These are phyloP conservation scores for Fonsecaea nubica DNA, from an alignment of 2,329 filamentous ascomycete species.

Conservation along the genomic window DNA sequence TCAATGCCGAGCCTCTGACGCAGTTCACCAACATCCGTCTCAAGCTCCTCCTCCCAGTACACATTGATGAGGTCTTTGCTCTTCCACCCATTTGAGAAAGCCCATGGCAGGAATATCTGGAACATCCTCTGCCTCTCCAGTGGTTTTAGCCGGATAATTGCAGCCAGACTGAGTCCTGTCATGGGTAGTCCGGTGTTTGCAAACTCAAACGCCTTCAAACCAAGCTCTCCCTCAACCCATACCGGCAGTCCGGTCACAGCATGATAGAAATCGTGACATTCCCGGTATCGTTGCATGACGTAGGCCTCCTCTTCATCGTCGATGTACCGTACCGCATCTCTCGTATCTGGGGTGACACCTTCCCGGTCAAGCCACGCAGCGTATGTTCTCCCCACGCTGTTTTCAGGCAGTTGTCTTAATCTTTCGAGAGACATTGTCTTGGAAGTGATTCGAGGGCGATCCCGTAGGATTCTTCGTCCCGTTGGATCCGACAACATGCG, in stretches of 20 bases:
- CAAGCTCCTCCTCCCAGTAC: conserved; percentile 95
- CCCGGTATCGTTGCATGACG: conserved; percentile 96
- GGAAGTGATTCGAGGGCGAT: conserved; percentile 86
- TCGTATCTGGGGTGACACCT: conserved; percentile 89
- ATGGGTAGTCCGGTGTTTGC: conserved; percentile 93
- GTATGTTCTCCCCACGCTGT: conserved; percentile 81
- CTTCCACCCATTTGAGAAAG: conserved; percentile 77
- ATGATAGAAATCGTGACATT: conserved; percentile 98
- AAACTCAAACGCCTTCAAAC: conserved; percentile 98
- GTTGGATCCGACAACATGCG: conserved; percentile 86
- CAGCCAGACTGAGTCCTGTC: conserved; percentile 85
- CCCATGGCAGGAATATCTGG: conserved; percentile 84
- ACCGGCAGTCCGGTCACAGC: conserved; percentile 89
- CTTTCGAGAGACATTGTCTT: conserved; percentile 69
- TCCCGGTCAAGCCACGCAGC: conserved; percentile 92
- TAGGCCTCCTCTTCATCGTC: conserved; percentile 96
- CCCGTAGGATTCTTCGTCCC: conserved; percentile 87
- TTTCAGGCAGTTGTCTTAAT: conserved; percentile 73
- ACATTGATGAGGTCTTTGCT: conserved; percentile 88
- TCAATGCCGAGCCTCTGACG: conserved; percentile 80
- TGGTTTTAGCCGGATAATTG: conserved; percentile 68
- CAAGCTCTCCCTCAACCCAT: conserved; percentile 93
- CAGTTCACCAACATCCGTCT: conserved; percentile 79
- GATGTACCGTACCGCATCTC: conserved; percentile 82
- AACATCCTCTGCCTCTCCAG: conserved; percentile 71